Percentiles rank a stretch among this genome's conserved stretches.
Conservation (phyloP, 2,329 filamentous ascomycete genomes). For the Mollisiaceae sp. region DNA sequence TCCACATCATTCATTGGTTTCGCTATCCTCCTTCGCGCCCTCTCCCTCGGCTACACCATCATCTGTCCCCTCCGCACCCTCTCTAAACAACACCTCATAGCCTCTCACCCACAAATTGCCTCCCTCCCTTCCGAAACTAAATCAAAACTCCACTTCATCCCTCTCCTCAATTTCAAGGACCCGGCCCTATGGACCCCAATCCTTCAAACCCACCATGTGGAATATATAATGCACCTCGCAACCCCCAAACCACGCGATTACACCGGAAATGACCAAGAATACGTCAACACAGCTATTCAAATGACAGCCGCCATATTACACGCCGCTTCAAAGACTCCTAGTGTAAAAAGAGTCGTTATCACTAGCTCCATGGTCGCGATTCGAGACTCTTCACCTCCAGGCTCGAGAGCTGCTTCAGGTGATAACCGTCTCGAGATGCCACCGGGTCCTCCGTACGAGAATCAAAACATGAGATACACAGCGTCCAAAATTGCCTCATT, state of each 20-base stretch:
- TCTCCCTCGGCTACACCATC: not conserved
- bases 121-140: not conserved
- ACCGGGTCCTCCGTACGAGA: not conserved
- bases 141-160: not conserved
- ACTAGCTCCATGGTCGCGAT: not conserved
- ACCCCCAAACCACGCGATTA: not conserved
- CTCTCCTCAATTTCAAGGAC: not conserved
- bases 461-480: not conserved
- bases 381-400: not conserved
- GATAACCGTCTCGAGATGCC: not conserved
- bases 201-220: not conserved
- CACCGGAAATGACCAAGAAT: not conserved
- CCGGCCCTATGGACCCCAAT: not conserved
- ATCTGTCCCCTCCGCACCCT: not conserved
- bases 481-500: not conserved
- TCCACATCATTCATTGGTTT: not conserved
- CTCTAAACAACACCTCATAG: not conserved
- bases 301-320: not conserved
- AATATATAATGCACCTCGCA: not conserved
- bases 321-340: not conserved
- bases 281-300: not conserved
- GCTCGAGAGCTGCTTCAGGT: not conserved
- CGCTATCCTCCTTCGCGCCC: not conserved
- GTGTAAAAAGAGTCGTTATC: not conserved
- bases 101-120: not conserved